Conservation (phyloP, 495 filamentous ascomycete species). For the Penicillium herquei region DNA sequence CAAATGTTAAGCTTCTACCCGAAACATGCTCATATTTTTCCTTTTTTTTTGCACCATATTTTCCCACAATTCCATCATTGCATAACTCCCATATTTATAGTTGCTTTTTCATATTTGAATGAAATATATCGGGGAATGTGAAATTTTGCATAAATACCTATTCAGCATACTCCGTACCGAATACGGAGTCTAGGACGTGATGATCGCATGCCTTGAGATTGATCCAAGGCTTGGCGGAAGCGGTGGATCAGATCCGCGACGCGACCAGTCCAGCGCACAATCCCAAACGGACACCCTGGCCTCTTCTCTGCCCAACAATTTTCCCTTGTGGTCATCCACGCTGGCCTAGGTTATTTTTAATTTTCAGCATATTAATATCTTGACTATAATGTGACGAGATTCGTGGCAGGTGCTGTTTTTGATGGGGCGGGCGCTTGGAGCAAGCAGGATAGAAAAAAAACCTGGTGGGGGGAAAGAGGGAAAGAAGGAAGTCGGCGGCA, state of each 20-base stretch:
- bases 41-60: neutral
- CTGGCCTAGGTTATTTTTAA: neutral
- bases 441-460: neutral
- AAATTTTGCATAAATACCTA: conserved; percentile 1
- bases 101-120: too few species aligned
- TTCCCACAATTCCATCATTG: neutral
- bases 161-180: conserved; percentile 8
- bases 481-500: conserved; percentile 28
- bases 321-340: too few species aligned
- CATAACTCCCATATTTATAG: neutral
- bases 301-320: conserved; percentile 12
- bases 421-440: neutral
- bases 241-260: conserved; percentile 15
- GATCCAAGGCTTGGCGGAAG: conserved; percentile 23
- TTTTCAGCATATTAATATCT: neutral
- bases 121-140: neutral
- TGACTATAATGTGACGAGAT: neutral
- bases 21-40: too few species aligned
- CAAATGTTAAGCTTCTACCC: too few species aligned
- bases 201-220: conserved; percentile 26
- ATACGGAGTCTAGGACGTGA: conserved; percentile 1
- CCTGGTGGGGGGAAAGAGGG: conserved; percentile 16
- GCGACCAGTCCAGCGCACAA: conserved; percentile 22
- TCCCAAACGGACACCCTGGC: conserved; percentile 22
- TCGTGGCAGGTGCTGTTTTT: too few species aligned